Base-by-base conservation (phyloP, 306 rosid species). In the Dalbergia oliveri region DNA sequence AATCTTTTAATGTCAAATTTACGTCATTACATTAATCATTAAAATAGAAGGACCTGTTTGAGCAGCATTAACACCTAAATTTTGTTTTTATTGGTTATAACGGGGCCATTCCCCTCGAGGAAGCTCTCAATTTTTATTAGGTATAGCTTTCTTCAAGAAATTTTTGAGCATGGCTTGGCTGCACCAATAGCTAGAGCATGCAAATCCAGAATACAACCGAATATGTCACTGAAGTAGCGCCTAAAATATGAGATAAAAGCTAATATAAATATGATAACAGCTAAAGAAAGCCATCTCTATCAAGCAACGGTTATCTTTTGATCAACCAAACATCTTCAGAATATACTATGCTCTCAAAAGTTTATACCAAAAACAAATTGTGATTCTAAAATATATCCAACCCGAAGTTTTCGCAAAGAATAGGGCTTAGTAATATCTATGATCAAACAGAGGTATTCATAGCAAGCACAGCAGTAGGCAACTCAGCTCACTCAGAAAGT, bases 341-440 rank as follows among this genome's bases (percentile, higher is more conserved):
- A 59, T 23, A 59, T 26, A 23, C 37, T 10, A 21, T 59, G 35
- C 65, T 21, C 65, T 23, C 34, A 59, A 26, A 59, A 23, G 3
- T 11, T 9, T 2, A 59, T 26, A 19, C 4, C 11, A 19, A 58
- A 9, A 58, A 54, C 26, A 54, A 5, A 58, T 26, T 14, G 13
- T 49, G 44, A 37, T 47, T 26, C 5, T 13, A 47, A 47, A 69
- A 47, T 2, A 50, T 8, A 45, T 8, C 61, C 50, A 57, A 70
- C 41, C 66, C 11, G 19, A 69, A 37, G 45, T 68, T 67, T 68
- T 44, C 26, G 63, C 33, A 45, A 19, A 33, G 54, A 60, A 45
- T 70, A 18, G 16, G 23, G 72, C 68, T 63, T 3, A 18, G 49
- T 61, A 62, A 80, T 58, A 71, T 53, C 65, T 57, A 54, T 67